Base-by-base conservation (phyloP, 768 basidiomycete species). In the Leccinum ochraceum region DNA sequence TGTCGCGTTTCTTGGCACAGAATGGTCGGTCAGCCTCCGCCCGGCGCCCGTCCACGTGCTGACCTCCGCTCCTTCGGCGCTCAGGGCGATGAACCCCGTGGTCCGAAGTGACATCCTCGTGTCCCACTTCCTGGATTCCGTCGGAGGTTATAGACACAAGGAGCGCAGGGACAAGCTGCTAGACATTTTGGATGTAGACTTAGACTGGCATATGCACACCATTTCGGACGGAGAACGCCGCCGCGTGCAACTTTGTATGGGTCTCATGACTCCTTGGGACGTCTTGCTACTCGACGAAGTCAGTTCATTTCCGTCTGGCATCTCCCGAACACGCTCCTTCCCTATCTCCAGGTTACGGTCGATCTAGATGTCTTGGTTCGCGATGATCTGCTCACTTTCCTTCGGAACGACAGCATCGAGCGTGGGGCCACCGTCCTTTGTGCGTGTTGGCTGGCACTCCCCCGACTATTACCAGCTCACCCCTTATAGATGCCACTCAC, bases 191-290 rank as follows among this genome's bases (percentile, higher is more conserved):
- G 95, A 98, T 71, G 85, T 99, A 60, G 97, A 99, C 76, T 77
- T 98, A 20, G 91, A 95, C 70, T 99, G 93, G 95, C 92, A 86
- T 63, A 95, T 96, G 93, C 93, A 96, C 70, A 76, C 87, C 60
- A 95, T 99, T 60, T 96, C 94, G 3, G 97, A 99, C 72, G 97
- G 97, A 53, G 97, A 98, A 76, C 84, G 97, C 55, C 85, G 97
- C 2, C 76, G 89, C 2, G 94, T 98, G 5, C 97, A 99, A 74
- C 86, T 98, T 34, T 93, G 92, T 62, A 94, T 96, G 80, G 96
- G 97, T 3, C 82, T 99, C 34, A 98, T 99, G 96, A 81, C 81
- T 5, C 87, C 90, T 26, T 99, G 94, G 94, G 90, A 98, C 66
- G 84, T 98, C 30, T 77, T 99, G 1, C 80, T 99, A 3, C 83